phyloP scores from a whole-genome alignment of 805 yeast genomes.

The Starmera pachycereana region DNA sequence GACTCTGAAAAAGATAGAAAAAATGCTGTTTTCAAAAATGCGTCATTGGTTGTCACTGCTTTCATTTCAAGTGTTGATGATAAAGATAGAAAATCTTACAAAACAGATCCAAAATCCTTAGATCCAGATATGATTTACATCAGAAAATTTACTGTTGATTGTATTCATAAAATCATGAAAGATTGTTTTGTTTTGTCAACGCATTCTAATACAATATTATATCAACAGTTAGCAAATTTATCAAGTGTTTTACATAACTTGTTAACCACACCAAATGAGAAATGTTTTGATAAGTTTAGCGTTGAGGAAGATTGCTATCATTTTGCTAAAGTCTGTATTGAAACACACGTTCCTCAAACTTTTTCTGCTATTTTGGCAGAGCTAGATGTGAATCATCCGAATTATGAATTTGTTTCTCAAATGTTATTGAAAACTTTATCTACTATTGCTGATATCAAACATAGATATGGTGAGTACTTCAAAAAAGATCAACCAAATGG shows the following conservation, averaged over 20 bases:
- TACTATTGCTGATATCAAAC: constrained; percentile 44
- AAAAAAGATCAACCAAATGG: constrained; percentile 29
- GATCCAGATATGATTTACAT: constrained; percentile 67
- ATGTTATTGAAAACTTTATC: constrained; percentile 45
- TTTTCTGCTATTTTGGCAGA: constrained; percentile 52
- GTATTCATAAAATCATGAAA: constrained; percentile 48
- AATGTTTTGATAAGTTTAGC: constrained; percentile 19
- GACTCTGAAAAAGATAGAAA: constrained; percentile 39
- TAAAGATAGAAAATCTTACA: constrained; percentile 17
- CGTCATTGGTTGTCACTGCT: constrained; percentile 50
- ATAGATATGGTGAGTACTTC: constrained; percentile 46
- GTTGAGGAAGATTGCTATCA: constrained; percentile 52
- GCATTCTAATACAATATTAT: neutral
- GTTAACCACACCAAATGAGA: constrained; percentile 14
- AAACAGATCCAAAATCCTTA: constrained; percentile 36
- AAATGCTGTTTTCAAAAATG: constrained; percentile 46
- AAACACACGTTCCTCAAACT: constrained; percentile 48
- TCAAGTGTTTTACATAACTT: constrained; percentile 32
- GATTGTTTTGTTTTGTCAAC: constrained; percentile 25
- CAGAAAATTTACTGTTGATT: constrained; percentile 64
- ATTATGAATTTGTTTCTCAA: constrained; percentile 42
- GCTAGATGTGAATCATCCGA: constrained; percentile 67
- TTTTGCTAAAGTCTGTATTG: constrained; percentile 57
- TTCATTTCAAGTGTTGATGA: constrained; percentile 52
- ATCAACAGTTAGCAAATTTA: constrained; percentile 14